phyloP scores from a whole-genome alignment of 225 moss, liverwort and hornwort genomes.

The Marchantia paleacea region DNA sequence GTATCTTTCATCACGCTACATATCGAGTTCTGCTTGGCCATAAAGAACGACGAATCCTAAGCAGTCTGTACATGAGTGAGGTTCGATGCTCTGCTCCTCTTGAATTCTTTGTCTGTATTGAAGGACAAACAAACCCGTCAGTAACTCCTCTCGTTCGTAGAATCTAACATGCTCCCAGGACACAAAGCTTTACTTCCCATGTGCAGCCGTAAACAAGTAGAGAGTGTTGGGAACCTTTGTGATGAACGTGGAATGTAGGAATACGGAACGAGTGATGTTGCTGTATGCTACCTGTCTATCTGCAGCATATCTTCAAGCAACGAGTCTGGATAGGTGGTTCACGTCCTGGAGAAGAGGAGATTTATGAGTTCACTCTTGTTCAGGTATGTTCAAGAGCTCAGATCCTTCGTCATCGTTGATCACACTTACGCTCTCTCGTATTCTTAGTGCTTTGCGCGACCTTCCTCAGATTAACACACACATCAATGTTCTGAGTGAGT shows the following conservation, averaged over 20 bases:
- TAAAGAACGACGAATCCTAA: conserved; percentile 70
- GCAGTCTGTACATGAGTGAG: conserved; percentile 88
- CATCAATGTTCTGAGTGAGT: neutral
- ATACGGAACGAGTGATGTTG: no score
- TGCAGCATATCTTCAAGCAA: conserved; percentile 95
- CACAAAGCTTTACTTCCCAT: no score
- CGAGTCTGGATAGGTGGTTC: conserved; percentile 81
- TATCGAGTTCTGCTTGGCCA: conserved; percentile 83
- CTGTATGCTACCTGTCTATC: conserved; percentile 3
- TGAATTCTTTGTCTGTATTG: no score
- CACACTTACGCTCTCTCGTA: no score
- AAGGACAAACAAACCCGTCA: no score
- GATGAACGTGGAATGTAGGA: no score
- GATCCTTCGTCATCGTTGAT: neutral
- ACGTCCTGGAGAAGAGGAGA: conserved; percentile 89
- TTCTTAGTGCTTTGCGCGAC: neutral
- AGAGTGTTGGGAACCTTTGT: no score
- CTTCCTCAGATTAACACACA: no score
- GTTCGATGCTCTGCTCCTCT: conserved; percentile 27
- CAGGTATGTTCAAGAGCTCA: conserved; percentile 50
- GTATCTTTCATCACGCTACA: conserved; percentile 95
- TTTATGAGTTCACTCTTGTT: conserved; percentile 81
- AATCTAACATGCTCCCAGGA: no score
- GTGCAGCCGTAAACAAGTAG: no score
- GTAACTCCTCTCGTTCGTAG: no score